Evolutionary conservation across 106 monocot genomes (phyloP).

Genomic region (Dendrobium chrysotoxum): DNA sequence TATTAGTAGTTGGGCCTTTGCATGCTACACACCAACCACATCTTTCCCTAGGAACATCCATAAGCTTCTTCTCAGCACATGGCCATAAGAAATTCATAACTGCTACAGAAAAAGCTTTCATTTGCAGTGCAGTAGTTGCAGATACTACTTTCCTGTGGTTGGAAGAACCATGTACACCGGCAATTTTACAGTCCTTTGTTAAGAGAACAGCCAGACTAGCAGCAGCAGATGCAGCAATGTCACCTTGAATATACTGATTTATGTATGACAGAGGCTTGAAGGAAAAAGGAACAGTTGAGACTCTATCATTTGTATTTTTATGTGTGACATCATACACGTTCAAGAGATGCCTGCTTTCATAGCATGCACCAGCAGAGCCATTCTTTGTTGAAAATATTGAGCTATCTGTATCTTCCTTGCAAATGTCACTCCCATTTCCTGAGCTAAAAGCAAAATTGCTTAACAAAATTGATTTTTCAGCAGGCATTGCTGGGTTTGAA

Average conservation of each 20-base stretch:
- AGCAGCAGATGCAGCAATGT: constrained; percentile 84
- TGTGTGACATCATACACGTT: constrained; percentile 12
- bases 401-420: constrained; percentile 22
- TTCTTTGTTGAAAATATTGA: constrained; percentile 16
- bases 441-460: constrained; percentile 17
- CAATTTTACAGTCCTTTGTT: constrained; percentile 43
- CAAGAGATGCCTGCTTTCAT: constrained; percentile 9
- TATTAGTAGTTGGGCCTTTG: constrained; percentile 40
- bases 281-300: neutral
- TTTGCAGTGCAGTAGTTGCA: constrained; percentile 47
- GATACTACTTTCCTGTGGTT: constrained; percentile 39
- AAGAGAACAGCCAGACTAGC: constrained; percentile 55
- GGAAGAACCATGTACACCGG: constrained; percentile 27
- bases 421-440: constrained; percentile 18
- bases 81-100: constrained; percentile 71
- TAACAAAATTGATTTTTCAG: constrained; percentile 16
- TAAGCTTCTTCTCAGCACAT: constrained; percentile 59
- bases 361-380: neutral
- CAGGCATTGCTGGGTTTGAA: constrained; percentile 15
- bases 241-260: constrained; percentile 75
- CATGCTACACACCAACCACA: constrained; percentile 97
- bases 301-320: constrained; percentile 9
- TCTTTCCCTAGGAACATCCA: constrained; percentile 77
- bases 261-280: constrained; percentile 68
- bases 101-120: constrained; percentile 81